Conservation (phyloP, 2,329 filamentous ascomycete genomes). For the Harringtonia aguacate region DNA sequence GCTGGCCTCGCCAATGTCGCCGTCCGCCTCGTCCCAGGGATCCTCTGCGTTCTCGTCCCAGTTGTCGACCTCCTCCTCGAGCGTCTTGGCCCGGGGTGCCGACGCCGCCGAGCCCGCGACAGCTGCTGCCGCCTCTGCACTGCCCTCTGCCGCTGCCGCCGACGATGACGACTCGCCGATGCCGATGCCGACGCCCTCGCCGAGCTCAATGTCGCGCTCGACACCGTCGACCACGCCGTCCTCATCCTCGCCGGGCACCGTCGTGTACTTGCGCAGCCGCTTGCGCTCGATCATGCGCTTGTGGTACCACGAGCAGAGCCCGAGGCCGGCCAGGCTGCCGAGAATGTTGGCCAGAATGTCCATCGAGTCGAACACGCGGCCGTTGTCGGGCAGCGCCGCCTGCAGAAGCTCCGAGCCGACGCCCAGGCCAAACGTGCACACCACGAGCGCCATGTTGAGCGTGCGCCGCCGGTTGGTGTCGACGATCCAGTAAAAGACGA, state of each 20-base stretch:
- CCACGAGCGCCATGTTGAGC: slow-evolving; percentile 69
- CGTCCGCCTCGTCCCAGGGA: slow-evolving; percentile 44
- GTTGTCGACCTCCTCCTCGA: slow-evolving; percentile 81
- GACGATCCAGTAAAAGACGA: slow-evolving; percentile 92
- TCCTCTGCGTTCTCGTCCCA: slow-evolving; percentile 78
- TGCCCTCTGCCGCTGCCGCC: too few species aligned
- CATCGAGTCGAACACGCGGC: slow-evolving; percentile 61
- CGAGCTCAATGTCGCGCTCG: slow-evolving; percentile 50
- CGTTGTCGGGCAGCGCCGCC: slow-evolving; percentile 58
- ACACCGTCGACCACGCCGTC: slow-evolving; percentile 57
- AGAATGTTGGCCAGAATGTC: slow-evolving; percentile 83
- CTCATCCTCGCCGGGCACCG: slow-evolving; percentile 48
- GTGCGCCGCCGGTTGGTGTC: slow-evolving; percentile 81
- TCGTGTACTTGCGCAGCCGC: slow-evolving; percentile 61
- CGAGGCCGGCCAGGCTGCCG: slow-evolving; percentile 63
- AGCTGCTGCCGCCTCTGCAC: too few species aligned
- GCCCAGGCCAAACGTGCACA: slow-evolving; percentile 63
- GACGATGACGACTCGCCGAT: slow-evolving; percentile 38
- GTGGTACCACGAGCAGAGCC: slow-evolving; percentile 83
- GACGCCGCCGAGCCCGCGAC: too few species aligned
- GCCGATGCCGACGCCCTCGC: slow-evolving; percentile 36
- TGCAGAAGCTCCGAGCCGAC: slow-evolving; percentile 70
- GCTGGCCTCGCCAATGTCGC: slow-evolving; percentile 5
- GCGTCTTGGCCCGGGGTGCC: slow-evolving; percentile 39
- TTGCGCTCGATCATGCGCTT: slow-evolving; percentile 88